Conservation (phyloP, 2,329 filamentous ascomycete genomes). For the Mycocentrospora acerina region DNA sequence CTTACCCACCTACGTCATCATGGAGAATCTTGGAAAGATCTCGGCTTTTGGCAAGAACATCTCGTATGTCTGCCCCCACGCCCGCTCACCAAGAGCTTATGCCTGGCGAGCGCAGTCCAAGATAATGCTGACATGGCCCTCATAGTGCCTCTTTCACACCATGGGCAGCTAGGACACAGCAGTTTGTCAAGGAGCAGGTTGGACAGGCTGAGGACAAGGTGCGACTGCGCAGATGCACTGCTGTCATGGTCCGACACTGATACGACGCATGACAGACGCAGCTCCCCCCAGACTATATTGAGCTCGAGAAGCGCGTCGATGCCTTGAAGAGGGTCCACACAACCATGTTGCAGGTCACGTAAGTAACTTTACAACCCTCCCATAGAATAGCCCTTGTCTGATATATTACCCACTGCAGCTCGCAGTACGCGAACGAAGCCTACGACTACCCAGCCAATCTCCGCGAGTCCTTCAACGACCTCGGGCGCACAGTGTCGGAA, state of each 20-base stretch:
- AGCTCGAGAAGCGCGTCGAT: conserved; percentile 98
- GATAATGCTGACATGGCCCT: conserved; percentile 44
- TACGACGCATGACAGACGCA: conserved; percentile 67
- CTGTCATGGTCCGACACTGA: conserved; percentile 18
- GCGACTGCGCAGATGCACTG: conserved; percentile 9
- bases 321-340: conserved; percentile 95
- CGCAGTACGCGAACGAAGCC: conserved; percentile 86
- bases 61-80: conserved; percentile 52
- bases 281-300: conserved; percentile 94
- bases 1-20: conserved; percentile 35
- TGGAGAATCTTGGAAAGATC: conserved; percentile 76
- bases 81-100: neutral
- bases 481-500: conserved; percentile 92
- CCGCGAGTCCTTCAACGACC: conserved; percentile 94
- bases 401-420: conserved; percentile 63
- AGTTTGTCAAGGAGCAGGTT: conserved; percentile 97
- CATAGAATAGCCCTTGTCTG: too few species aligned
- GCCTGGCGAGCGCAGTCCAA: conserved; percentile 11
- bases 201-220: conserved; percentile 95
- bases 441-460: conserved; percentile 97
- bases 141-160: conserved; percentile 83
- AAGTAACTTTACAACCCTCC: conserved; percentile 51
- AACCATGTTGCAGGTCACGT: conserved; percentile 94
- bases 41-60: conserved; percentile 71
- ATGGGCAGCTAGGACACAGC: conserved; percentile 89